Base-by-base conservation (phyloP, 768 basidiomycete species). In the Boletus bicolor region DNA sequence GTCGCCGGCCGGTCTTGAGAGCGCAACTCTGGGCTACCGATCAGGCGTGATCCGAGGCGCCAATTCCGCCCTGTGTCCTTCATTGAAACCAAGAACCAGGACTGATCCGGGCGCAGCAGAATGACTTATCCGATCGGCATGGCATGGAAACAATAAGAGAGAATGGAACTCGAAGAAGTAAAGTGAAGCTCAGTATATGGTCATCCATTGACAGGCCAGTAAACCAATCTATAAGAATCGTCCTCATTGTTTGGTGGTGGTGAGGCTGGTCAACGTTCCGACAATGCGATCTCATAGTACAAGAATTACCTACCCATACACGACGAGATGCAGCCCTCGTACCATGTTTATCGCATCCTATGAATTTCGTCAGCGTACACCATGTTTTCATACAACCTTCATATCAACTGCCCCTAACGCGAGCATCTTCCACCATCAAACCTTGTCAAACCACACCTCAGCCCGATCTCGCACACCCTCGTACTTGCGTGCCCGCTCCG, bases 391-490 rank as follows among this genome's bases (percentile, higher is more conserved):
- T 28, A 37, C 50, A 49, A 7, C 45, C 24, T 51, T 44, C 41
- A 38, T 35, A 44, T 35, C 34, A 32, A 44, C 54, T n/a, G 2
- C 49, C 42, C 35, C 26, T 42, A 36, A 17, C 14, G 17, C 4
- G 17, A 15, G 28, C 28, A 30, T 30, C 28, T 7, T 28, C 28
- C 28, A 7, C 24, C 26, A 30, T 64, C 39, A 38, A 46, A 62
- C 47, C 41, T 44, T 62, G 35, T 69, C 64, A 26, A 73, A 72
- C 73, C 69, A 72, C 26, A 69, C 68, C 44, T 74, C 72, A 0
- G 66, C 62, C 26, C 58, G 58, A 30, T 68, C 72, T 10, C 51
- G 59, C n/a, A 72, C 61, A 1, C 47, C 58, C 15, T 58, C 51
- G 7, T 53, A 47, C 30, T 32, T 64, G 36, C 63, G 68, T 21